Evolutionary conservation across 352 stramenopile genomes (phyloP), one percentile per base, ranked within the genome.

Genomic region (Pythium phragmitis): DNA sequence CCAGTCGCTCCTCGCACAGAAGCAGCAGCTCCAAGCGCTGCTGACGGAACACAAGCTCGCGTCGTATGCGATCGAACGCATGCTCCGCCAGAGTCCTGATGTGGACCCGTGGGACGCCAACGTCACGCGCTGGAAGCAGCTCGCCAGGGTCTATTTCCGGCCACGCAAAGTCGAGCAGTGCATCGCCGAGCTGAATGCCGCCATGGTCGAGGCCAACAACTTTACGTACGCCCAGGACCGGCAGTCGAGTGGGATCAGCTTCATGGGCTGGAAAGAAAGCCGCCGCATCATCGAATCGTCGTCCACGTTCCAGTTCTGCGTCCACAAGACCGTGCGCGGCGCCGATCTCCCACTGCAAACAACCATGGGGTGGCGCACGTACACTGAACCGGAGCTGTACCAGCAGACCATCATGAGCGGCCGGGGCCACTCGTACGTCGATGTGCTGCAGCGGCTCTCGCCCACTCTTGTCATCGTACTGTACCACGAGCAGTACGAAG

Each of bases 401-500:
- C 2, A 13, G 21, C 3, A 12, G 9, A 11, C 50, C 5, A 28
- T 71, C 11, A 28, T 60, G 6, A 47, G 30, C 13, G 50, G 34
- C 39, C 54, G 16, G 17, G 60, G 14, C 1, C 2, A 2, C 7
- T 17, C 4, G 8, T 4, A 30, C 4, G n/a, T 60, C 1, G 54
- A 67, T 2, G 51, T 71, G 7, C 16, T 71, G 9, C 65, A 71
- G 47, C 7, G 42, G 9, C 50, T 71, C 16, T 47, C 51, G 34
- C 36, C 51, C 14, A 36, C 63, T n/a, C 49, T 63, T 30, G 41
- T 23, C 14, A 59, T 71, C 65, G 36, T 67, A 0, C 30, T 43
- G 12, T 56, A 37, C 53, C 55, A 50, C 11, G 51, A 60, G 50
- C 26, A 65, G 57, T 70, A 65, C 57, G 41, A 48, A 14, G 21